These are phyloP conservation scores for Trichoderma pleuroti DNA, from an alignment of 2,329 filamentous ascomycete species.

Conservation along the genomic window DNA sequence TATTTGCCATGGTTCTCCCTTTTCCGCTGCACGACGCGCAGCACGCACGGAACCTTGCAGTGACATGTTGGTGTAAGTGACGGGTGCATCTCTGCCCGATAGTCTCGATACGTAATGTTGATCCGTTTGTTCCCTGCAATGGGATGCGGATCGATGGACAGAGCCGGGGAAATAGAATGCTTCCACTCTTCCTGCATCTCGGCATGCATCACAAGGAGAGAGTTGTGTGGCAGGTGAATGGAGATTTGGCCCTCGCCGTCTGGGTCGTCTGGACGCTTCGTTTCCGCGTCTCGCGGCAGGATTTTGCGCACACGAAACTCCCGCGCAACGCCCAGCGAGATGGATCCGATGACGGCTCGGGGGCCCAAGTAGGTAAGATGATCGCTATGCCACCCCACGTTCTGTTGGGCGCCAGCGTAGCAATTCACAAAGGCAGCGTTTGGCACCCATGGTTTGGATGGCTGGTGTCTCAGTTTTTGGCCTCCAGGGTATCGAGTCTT, in stretches of 20 bases:
- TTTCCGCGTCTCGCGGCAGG: conserved; percentile 54
- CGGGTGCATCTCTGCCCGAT: conserved; percentile 73
- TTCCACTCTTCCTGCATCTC: conserved; percentile 99
- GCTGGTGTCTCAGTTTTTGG: conserved; percentile 75
- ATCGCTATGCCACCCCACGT: conserved; percentile 88
- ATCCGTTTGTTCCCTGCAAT: conserved; percentile 76
- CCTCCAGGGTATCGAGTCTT: conserved; percentile 62
- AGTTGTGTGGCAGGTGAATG: conserved; percentile 93
- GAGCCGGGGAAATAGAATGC: conserved; percentile 73
- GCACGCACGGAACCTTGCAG: conserved; percentile 64
- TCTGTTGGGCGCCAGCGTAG: conserved; percentile 77
- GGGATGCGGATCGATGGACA: conserved; percentile 79
- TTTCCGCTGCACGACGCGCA: conserved; percentile 78
- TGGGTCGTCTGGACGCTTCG: conserved; percentile 41
- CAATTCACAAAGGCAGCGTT: conserved; percentile 96
- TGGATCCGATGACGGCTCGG: conserved; percentile 78
- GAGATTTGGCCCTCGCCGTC: conserved; percentile 81
- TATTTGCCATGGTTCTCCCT: conserved; percentile 74
- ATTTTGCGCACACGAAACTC: conserved; percentile 86
- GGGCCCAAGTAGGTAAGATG: conserved; percentile 92
- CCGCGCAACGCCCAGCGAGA: conserved; percentile 87
- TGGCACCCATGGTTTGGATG: conserved; percentile 68
- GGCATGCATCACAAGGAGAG: conserved; percentile 90
- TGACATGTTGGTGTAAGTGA: conserved; percentile 71
- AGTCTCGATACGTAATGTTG: conserved; percentile 91